These are phyloP conservation scores for Colletotrichum horii DNA, from an alignment of 2,329 filamentous ascomycete species.

Conservation along the genomic window DNA sequence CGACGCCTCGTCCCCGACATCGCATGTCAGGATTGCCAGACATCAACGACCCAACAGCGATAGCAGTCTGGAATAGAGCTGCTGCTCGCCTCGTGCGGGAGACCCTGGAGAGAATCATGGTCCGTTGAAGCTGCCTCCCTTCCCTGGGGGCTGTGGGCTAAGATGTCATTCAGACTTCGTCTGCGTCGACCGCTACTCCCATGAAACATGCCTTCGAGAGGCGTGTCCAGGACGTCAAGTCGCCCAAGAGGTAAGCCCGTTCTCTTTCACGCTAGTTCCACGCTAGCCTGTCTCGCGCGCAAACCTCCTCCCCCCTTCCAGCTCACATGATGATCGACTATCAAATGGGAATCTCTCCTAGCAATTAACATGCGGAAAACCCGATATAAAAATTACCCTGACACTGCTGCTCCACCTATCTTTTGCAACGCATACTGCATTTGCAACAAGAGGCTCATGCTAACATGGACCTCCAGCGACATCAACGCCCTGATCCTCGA, in stretches of 20 bases:
- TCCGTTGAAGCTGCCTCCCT: slow-evolving; percentile 18
- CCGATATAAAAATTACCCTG: slow-evolving; percentile 77
- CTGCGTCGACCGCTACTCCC: slow-evolving; percentile 75
- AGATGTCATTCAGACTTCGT: slow-evolving; percentile 62
- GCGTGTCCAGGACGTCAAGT: slow-evolving; percentile 83
- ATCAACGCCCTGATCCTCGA: slow-evolving; percentile 96
- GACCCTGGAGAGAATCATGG: slow-evolving; percentile 25
- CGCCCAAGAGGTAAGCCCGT: slow-evolving; percentile 82
- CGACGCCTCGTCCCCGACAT: neutral
- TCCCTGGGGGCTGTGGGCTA: slow-evolving; percentile 7
- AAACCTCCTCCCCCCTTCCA: slow-evolving; percentile 21
- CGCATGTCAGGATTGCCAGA: slow-evolving; percentile 29
- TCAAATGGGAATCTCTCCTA: slow-evolving; percentile 99
- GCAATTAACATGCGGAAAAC: slow-evolving; percentile 86
- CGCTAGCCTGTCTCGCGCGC: slow-evolving; percentile 1
- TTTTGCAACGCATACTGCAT: neutral
- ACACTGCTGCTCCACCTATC: slow-evolving; percentile 19
- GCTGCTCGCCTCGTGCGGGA: slow-evolving; percentile 23
- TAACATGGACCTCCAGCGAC: slow-evolving; percentile 65
- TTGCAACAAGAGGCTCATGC: slow-evolving; percentile 14
- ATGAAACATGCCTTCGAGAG: slow-evolving; percentile 77
- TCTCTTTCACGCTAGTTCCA: slow-evolving; percentile 5
- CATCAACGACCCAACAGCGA: slow-evolving; percentile 21
- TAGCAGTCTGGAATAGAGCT: slow-evolving; percentile 23
- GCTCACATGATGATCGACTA: slow-evolving; percentile 77